Percentiles rank a stretch among this genome's conserved stretches.
These are phyloP conservation scores for Talaromyces sp. DNA, from an alignment of 2,329 filamentous ascomycete genomes.

Conservation along the genomic window DNA sequence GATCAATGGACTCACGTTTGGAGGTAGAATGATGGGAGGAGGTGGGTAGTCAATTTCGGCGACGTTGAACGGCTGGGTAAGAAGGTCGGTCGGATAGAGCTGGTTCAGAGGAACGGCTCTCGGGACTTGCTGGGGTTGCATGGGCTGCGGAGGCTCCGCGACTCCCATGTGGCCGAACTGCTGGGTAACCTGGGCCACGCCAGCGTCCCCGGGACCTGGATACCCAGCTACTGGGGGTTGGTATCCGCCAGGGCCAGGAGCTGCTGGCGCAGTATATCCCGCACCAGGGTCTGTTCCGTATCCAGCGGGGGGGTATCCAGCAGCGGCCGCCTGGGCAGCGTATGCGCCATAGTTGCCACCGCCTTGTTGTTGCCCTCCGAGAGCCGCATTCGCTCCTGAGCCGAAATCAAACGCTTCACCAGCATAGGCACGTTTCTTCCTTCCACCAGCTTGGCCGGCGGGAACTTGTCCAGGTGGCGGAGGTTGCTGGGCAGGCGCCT, in stretches of 20 bases:
- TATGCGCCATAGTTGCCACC: conserved; percentile 61
- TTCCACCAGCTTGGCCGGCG: conserved; percentile 32
- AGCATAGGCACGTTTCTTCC: conserved; percentile 91
- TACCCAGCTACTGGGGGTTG: conserved; percentile 65
- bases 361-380: conserved; percentile 44
- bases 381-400: conserved; percentile 72
- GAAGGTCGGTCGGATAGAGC: conserved; percentile 84
- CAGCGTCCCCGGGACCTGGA: conserved; percentile 49
- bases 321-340: conserved; percentile 46
- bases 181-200: conserved; percentile 68
- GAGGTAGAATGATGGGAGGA: conserved; percentile 82
- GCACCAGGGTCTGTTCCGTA: conserved; percentile 37
- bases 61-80: conserved; percentile 90
- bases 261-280: conserved; percentile 20
- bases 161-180: conserved; percentile 77
- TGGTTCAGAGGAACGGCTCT: conserved; percentile 64
- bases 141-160: conserved; percentile 48
- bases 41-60: conserved; percentile 87
- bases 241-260: conserved; percentile 52
- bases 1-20: conserved; percentile 64
- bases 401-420: conserved; percentile 93
- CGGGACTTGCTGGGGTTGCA: conserved; percentile 40
- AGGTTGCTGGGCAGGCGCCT: conserved; percentile 30
- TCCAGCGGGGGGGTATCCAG: conserved; percentile 36
- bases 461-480: conserved; percentile 25